Percentiles rank a stretch among this genome's conserved stretches.
These are phyloP conservation scores for Suhomyces xylopsoci DNA, from an alignment of 805 yeast species.

Conservation along the genomic window DNA sequence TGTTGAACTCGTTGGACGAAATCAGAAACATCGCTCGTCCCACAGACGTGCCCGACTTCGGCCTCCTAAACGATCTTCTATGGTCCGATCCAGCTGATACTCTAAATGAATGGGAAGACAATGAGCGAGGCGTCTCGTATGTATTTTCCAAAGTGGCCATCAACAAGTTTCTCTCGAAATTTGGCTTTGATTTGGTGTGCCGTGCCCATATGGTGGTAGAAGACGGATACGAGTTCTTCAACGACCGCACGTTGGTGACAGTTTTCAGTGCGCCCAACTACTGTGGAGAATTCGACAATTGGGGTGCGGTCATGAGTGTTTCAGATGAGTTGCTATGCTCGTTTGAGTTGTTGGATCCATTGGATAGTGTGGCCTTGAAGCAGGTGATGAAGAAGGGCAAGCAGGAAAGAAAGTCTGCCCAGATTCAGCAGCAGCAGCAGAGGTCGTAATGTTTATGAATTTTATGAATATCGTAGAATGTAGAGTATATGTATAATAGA, in stretches of 20 bases:
- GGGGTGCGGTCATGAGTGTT: constrained; percentile 99
- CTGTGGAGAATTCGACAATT: constrained; percentile 83
- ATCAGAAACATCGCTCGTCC: constrained; percentile 74
- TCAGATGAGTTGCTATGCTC: constrained; percentile 89
- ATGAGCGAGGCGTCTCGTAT: constrained; percentile 80
- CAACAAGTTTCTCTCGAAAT: constrained; percentile 68
- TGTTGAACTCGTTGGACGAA: constrained; percentile 68
- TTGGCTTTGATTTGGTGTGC: constrained; percentile 77
- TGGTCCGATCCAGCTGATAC: constrained; percentile 90
- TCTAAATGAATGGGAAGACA: constrained; percentile 82
- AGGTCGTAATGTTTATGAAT: not conserved
- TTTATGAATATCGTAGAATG: not conserved
- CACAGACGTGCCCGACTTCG: constrained; percentile 84
- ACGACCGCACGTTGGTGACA: constrained; percentile 67
- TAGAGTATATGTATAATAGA: not conserved
- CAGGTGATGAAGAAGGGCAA: constrained; percentile 94
- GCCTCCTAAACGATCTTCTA: constrained; percentile 68
- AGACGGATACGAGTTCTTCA: constrained; percentile 76
- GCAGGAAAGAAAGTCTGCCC: constrained; percentile 72
- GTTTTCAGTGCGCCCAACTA: constrained; percentile 76
- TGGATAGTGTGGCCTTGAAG: constrained; percentile 88
- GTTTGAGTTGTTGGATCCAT: constrained; percentile 89
- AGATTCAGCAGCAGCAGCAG: constrained; percentile 10
- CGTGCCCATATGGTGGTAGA: constrained; percentile 89
- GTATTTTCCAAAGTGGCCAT: constrained; percentile 79